Conservation (phyloP, 257 asterid species). For the Solanum chmielewskii region DNA sequence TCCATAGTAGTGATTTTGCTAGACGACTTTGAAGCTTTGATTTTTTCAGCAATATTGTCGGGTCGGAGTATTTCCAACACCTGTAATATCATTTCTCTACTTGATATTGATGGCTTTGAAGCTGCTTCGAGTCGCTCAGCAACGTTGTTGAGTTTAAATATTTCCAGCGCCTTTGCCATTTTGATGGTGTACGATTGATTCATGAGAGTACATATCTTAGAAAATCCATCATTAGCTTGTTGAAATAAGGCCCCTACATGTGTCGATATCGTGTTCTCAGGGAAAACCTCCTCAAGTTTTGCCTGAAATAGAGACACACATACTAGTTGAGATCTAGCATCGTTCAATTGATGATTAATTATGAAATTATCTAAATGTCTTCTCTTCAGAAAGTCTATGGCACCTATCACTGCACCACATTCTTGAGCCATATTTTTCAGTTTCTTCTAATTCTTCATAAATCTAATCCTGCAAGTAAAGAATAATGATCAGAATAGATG, state of each 20-base stretch:
- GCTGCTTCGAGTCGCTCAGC: neutral
- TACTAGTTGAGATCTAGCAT: neutral
- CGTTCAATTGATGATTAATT: neutral
- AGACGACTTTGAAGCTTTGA: neutral
- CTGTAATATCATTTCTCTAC: neutral
- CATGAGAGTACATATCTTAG: no score
- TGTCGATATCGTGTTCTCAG: neutral
- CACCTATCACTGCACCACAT: neutral
- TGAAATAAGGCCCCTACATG: neutral
- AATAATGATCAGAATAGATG: no score
- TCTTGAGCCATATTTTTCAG: neutral
- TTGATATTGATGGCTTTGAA: neutral
- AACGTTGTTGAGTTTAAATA: neutral
- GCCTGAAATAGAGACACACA: neutral
- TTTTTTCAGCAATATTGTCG: neutral
- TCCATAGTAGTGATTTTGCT: neutral
- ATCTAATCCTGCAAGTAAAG: neutral
- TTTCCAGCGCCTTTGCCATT: neutral
- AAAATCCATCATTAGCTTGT: neutral
- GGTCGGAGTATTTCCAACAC: neutral
- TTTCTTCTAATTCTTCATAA: neutral
- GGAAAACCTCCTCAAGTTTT: neutral
- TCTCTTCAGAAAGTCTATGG: neutral
- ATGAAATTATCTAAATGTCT: neutral
- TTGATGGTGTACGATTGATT: no score